Conservation (phyloP, 257 asterid species). For the Capsicum pubescens region DNA sequence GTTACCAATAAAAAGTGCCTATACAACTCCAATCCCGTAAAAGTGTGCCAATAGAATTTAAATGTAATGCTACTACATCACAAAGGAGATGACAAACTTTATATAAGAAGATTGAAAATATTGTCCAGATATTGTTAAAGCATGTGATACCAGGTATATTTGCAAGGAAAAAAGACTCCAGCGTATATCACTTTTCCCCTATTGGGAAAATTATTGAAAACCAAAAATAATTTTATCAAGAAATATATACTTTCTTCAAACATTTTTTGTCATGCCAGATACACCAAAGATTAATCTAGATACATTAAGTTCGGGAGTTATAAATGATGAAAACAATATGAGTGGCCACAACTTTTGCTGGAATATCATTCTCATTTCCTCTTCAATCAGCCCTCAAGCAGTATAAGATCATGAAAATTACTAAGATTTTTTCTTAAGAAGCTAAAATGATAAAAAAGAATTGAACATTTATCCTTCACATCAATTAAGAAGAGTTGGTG, state of each 20-base stretch:
- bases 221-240: neutral
- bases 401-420: neutral
- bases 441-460: neutral
- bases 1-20: constrained; percentile 3
- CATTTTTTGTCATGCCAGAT: neutral
- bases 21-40: neutral
- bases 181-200: neutral
- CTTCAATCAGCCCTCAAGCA: neutral
- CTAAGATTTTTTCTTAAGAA: neutral
- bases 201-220: neutral
- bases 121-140: neutral
- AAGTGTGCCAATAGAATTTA: neutral
- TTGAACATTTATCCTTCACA: neutral
- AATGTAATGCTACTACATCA: neutral
- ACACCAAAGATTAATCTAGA: neutral
- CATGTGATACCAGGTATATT: neutral
- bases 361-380: constrained; percentile 10
- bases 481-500: too few species aligned
- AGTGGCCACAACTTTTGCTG: neutral
- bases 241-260: neutral
- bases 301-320: neutral
- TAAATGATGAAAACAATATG: neutral
- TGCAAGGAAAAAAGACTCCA: neutral
- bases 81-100: neutral
- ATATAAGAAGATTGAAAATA: neutral